Conservation (phyloP, 2,329 filamentous ascomycete species). For the Pseudogymnoascus sp. region DNA sequence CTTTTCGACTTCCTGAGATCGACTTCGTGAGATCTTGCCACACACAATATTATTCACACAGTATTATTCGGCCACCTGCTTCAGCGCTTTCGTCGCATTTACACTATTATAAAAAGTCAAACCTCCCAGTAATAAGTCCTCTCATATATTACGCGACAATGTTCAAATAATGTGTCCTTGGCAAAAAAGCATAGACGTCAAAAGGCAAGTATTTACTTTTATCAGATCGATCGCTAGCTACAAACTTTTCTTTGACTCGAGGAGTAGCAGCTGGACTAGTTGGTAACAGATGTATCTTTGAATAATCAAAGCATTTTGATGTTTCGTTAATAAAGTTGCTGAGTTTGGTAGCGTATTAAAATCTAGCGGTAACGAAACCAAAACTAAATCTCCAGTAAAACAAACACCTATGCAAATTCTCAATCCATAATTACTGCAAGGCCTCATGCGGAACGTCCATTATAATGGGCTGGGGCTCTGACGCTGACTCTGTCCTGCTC, state of each 20-base stretch:
- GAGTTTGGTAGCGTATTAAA: constrained; percentile 13
- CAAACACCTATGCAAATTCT: constrained; percentile 13
- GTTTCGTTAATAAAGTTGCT: constrained; percentile 10
- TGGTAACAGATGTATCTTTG: constrained; percentile 5
- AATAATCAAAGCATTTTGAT: constrained; percentile 1
- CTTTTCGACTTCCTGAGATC: not conserved
- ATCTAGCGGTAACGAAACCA: constrained; percentile 12
- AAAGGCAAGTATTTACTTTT: constrained; percentile 11
- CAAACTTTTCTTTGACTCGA: not conserved
- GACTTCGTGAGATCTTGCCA: not conserved
- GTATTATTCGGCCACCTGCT: not conserved
- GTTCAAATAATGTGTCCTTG: not conserved
- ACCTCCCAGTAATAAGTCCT: not conserved
- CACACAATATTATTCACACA: not conserved
- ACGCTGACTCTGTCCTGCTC: constrained; percentile 8
- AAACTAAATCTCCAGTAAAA: constrained; percentile 12
- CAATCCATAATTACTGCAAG: constrained; percentile 13
- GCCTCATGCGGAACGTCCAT: not conserved
- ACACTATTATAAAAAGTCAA: not conserved
- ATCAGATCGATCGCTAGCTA: constrained; percentile 7
- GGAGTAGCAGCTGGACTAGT: constrained; percentile 1
- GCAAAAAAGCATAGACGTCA: not conserved
- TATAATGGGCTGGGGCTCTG: constrained; percentile 3
- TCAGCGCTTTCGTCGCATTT: not conserved
- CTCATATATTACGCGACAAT: not conserved